phyloP scores from a whole-genome alignment of 2,329 filamentous ascomycete species.

The Ophiostoma novo-ulmi region DNA sequence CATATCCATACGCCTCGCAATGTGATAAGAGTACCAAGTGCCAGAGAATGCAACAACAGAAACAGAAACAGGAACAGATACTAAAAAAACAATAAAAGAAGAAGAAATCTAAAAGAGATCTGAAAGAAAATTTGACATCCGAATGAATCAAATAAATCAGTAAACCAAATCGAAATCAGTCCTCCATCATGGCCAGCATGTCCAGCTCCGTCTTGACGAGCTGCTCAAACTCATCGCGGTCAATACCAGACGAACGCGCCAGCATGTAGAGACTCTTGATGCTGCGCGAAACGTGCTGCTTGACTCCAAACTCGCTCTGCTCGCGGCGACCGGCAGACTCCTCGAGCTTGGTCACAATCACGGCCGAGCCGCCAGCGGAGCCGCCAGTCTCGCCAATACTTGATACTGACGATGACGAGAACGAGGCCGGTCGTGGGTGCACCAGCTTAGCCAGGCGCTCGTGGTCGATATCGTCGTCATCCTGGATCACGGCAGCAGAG shows the following conservation, averaged over 20 bases:
- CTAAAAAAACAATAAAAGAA: background rate
- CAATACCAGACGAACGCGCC: slow-evolving; percentile 65
- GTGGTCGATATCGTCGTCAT: slow-evolving; percentile 37
- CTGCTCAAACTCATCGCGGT: slow-evolving; percentile 67
- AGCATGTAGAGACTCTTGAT: slow-evolving; percentile 72
- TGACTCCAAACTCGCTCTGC: slow-evolving; percentile 66
- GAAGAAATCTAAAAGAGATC: background rate
- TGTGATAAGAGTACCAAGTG: slow-evolving; percentile 1
- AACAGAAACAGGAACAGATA: background rate
- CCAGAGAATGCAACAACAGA: slow-evolving; percentile 5
- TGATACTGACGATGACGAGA: slow-evolving; percentile 47
- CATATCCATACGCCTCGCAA: slow-evolving; percentile 10
- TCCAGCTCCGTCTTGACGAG: slow-evolving; percentile 68
- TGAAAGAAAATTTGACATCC: background rate
- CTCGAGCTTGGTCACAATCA: slow-evolving; percentile 58
- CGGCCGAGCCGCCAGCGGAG: slow-evolving; percentile 42
- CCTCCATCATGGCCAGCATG: slow-evolving; percentile 63
- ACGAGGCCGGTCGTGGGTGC: slow-evolving; percentile 54
- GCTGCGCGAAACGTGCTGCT: slow-evolving; percentile 72
- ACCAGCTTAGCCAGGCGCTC: slow-evolving; percentile 39
- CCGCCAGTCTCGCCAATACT: slow-evolving; percentile 46
- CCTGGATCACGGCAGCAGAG: slow-evolving; percentile 27
- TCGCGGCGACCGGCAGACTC: slow-evolving; percentile 52
- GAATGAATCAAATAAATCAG: background rate
- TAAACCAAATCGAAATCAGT: slow-evolving; percentile 30